Evolutionary conservation across 2,329 filamentous ascomycete species (phyloP).

Genomic region (Juglanconis juglandina): DNA sequence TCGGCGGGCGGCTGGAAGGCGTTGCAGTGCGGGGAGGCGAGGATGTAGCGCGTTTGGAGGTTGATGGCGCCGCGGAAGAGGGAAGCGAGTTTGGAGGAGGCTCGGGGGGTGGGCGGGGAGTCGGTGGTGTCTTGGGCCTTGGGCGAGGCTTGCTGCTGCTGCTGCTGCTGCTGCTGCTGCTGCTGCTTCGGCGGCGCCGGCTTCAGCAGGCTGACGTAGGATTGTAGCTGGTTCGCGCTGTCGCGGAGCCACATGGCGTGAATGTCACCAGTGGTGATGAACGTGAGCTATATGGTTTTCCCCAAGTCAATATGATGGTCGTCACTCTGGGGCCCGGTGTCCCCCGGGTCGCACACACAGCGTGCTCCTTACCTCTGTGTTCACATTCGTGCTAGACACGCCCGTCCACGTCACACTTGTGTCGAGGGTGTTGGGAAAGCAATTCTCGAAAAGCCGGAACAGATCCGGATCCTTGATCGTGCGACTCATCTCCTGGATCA

Average conservation of each 20-base stretch:
- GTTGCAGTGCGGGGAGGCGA: slow-evolving; percentile 72
- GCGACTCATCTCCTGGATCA: slow-evolving; percentile 46
- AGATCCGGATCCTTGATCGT: slow-evolving; percentile 50
- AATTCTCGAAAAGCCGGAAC: slow-evolving; percentile 72
- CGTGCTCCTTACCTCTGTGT: slow-evolving; percentile 31
- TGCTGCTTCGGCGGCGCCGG: slow-evolving; percentile 22
- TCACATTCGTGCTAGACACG: slow-evolving; percentile 43
- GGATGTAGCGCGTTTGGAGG: slow-evolving; percentile 59
- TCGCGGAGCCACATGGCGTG: slow-evolving; percentile 81
- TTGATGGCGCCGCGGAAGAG: slow-evolving; percentile 64
- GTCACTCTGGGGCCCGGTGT: no score
- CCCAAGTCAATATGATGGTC: no score
- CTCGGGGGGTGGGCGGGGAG: not conserved
- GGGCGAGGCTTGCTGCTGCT: not conserved
- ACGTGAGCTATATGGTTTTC: slow-evolving; percentile 48
- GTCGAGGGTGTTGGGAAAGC: slow-evolving; percentile 71
- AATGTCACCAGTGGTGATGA: slow-evolving; percentile 72
- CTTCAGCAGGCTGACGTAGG: slow-evolving; percentile 55
- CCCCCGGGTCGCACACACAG: not conserved
- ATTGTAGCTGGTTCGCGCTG: slow-evolving; percentile 66
- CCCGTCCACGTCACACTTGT: slow-evolving; percentile 68
- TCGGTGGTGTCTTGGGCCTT: not conserved
- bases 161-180: no score
- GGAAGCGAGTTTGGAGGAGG: slow-evolving; percentile 49
- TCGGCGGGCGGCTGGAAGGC: slow-evolving; percentile 75